These are phyloP conservation scores for Neurospora sp. DNA, from an alignment of 2,329 filamentous ascomycete species.

Conservation along the genomic window DNA sequence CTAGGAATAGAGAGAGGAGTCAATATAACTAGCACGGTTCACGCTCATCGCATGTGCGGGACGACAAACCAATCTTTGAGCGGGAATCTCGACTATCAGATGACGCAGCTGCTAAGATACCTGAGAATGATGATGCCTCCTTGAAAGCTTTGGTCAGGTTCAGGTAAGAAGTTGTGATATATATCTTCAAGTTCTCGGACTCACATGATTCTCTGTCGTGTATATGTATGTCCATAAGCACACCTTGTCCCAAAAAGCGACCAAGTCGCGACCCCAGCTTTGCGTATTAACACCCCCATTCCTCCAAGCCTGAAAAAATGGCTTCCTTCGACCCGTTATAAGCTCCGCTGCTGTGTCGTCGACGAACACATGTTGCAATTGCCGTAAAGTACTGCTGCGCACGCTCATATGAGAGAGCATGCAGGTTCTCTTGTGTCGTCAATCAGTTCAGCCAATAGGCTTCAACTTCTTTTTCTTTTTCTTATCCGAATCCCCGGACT, in stretches of 20 bases:
- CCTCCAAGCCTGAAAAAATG: not conserved
- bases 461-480: constrained; percentile 66
- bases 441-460: constrained; percentile 41
- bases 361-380: not conserved
- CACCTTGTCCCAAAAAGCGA: not conserved
- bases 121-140: not conserved
- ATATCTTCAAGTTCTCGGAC: not conserved
- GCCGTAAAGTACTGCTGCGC: not conserved
- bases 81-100: not conserved
- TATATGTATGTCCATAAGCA: not conserved
- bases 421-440: not conserved
- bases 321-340: not conserved
- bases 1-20: not conserved
- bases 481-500: constrained; percentile 39
- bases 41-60: not conserved
- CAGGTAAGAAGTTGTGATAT: not conserved
- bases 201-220: not conserved
- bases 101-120: not conserved
- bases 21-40: not conserved
- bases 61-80: not conserved
- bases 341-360: not conserved
- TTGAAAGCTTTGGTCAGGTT: not conserved
- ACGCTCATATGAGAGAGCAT: not conserved
- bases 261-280: not conserved
- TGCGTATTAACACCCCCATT: not conserved